phyloP scores from a whole-genome alignment of 768 basidiomycete species.

The Psilocybe tampanensis region DNA sequence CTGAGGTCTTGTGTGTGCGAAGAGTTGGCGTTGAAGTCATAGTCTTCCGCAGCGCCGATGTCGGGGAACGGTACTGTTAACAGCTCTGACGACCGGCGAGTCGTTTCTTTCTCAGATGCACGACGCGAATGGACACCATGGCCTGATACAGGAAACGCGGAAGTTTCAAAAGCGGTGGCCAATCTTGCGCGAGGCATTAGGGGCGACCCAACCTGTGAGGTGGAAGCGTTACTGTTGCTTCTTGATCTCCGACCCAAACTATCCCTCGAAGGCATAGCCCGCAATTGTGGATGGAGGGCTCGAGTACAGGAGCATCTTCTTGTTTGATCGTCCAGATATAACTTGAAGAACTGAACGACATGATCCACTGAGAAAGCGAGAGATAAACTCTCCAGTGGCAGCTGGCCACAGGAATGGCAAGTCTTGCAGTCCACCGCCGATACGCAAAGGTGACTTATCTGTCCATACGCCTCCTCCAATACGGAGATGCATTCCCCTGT shows the following conservation, averaged over 20 bases:
- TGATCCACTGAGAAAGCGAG: slow-evolving; percentile 69
- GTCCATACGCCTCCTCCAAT: slow-evolving; percentile 61
- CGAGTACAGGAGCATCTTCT: slow-evolving; percentile 71
- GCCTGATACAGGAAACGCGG: slow-evolving; percentile 76
- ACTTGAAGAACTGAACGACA: slow-evolving; percentile 65
- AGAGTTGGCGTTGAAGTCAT: slow-evolving; percentile 27
- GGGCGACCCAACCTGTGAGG: slow-evolving; percentile 48
- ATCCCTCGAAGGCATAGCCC: slow-evolving; percentile 46
- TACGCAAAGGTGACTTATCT: slow-evolving; percentile 62
- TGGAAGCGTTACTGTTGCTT: slow-evolving; percentile 54
- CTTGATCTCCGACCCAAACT: slow-evolving; percentile 56
- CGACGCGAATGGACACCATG: slow-evolving; percentile 79
- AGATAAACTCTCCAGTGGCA: slow-evolving; percentile 64
- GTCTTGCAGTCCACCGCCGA: slow-evolving; percentile 52
- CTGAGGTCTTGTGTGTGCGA: slow-evolving; percentile 20
- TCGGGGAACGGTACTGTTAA: slow-evolving; percentile 44
- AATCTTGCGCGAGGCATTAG: slow-evolving; percentile 49
- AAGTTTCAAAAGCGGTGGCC: slow-evolving; percentile 48
- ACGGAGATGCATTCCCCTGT: slow-evolving; percentile 65
- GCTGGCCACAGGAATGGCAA: slow-evolving; percentile 75
- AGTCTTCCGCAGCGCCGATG: slow-evolving; percentile 37
- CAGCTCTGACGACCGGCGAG: slow-evolving; percentile 51
- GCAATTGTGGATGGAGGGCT: slow-evolving; percentile 32
- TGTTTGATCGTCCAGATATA: slow-evolving; percentile 55
- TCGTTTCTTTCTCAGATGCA: slow-evolving; percentile 66